phyloP scores from a whole-genome alignment of 164 flowering plant species.

The Warburgia ugandensis region DNA sequence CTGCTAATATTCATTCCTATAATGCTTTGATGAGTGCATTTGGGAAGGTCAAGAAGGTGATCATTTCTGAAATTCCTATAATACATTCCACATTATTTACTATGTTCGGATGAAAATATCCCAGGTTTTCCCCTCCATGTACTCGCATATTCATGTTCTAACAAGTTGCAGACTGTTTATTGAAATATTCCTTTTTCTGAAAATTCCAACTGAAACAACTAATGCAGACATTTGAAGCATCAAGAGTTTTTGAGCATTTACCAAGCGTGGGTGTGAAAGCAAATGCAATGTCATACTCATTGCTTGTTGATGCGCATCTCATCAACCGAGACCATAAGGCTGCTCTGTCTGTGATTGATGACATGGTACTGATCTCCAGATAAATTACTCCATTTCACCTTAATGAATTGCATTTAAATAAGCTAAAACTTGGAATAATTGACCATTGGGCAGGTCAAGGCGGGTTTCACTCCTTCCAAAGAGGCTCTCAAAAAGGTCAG shows the following conservation, averaged over 20 bases:
- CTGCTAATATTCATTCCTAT: slow-evolving; percentile 79
- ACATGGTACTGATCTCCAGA: slow-evolving; percentile 46
- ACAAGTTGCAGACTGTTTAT: too few species aligned
- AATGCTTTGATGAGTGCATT: slow-evolving; percentile 87
- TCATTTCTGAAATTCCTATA: too few species aligned
- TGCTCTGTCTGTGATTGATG: slow-evolving; percentile 61
- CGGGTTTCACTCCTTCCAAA: slow-evolving; percentile 64
- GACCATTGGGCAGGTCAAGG: slow-evolving; percentile 46
- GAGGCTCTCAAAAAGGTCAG: slow-evolving; percentile 66
- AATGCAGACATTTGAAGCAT: slow-evolving; percentile 80
- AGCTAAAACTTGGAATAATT: background rate
- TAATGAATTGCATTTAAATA: background rate
- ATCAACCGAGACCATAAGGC: slow-evolving; percentile 66
- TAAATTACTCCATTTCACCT: background rate
- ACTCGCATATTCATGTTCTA: too few species aligned
- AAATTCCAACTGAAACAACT: background rate
- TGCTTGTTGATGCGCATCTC: slow-evolving; percentile 90
- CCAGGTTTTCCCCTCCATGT: too few species aligned
- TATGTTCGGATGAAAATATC: too few species aligned
- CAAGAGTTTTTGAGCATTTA: slow-evolving; percentile 76
- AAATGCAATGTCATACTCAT: slow-evolving; percentile 62
- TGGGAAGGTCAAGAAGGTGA: slow-evolving; percentile 85
- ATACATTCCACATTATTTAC: too few species aligned
- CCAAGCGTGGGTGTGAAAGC: slow-evolving; percentile 69
- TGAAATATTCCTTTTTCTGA: slow-evolving; percentile 2